phyloP scores from a whole-genome alignment of 2,329 filamentous ascomycete species.

The Fonsecaea multimorphosa region DNA sequence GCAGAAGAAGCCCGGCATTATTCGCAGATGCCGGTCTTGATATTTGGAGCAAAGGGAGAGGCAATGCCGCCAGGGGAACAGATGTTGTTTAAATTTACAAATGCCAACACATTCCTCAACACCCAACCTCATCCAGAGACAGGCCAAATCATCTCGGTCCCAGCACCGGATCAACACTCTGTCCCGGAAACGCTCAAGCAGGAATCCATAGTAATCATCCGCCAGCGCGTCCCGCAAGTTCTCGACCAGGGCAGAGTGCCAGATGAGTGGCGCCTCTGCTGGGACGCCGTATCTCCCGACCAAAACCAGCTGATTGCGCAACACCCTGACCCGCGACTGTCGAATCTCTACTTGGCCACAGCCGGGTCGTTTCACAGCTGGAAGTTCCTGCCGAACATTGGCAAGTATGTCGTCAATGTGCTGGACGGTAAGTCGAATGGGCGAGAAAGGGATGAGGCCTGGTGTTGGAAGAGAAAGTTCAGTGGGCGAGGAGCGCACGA shows the following conservation, averaged over 20 bases:
- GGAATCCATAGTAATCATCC: conserved; percentile 45
- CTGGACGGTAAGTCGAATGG: conserved; percentile 41
- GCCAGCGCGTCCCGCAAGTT: conserved; percentile 40
- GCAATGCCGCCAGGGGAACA: conserved; percentile 57
- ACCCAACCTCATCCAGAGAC: conserved; percentile 54
- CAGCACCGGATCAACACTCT: conserved; percentile 53
- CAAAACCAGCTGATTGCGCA: conserved; percentile 66
- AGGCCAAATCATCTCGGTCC: conserved; percentile 60
- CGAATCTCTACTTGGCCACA: conserved; percentile 64
- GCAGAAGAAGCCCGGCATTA: conserved; percentile 58
- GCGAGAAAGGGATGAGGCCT: conserved; percentile 49
- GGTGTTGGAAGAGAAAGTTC: conserved; percentile 45
- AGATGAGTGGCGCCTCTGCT: conserved; percentile 58
- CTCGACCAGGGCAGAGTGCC: conserved; percentile 44
- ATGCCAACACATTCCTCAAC: conserved; percentile 65
- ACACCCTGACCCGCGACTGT: conserved; percentile 54
- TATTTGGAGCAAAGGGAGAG: conserved; percentile 55
- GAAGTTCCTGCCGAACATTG: conserved; percentile 69
- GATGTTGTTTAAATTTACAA: conserved; percentile 66
- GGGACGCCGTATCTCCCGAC: conserved; percentile 67
- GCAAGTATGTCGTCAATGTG: conserved; percentile 58
- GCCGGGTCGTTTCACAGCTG: conserved; percentile 70
- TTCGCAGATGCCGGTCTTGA: conserved; percentile 60
- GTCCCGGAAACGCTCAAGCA: conserved; percentile 51
- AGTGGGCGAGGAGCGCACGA: conserved; percentile 42